phyloP scores from a whole-genome alignment of 306 rosid genomes.

The Lathyrus aphaca region DNA sequence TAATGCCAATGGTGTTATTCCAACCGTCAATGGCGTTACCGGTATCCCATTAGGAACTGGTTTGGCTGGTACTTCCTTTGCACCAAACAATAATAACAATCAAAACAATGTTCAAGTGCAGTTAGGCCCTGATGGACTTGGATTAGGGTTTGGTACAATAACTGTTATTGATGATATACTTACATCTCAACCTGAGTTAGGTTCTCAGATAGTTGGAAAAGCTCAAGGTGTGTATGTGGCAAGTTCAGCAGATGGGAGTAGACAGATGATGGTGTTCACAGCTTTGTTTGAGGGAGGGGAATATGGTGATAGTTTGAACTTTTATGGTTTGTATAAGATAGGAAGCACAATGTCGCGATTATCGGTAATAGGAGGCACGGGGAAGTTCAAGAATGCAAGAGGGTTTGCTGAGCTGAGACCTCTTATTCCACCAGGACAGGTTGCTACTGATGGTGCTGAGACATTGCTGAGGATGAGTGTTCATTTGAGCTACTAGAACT shows the following conservation, averaged over 20 bases:
- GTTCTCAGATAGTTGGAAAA: not conserved
- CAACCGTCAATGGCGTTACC: constrained; percentile 73
- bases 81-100: constrained; percentile 35
- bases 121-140: constrained; percentile 11
- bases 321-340: constrained; percentile 15
- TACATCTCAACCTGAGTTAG: not conserved
- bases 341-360: constrained; percentile 10
- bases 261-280: not conserved
- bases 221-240: not conserved
- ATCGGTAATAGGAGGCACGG: constrained; percentile 59
- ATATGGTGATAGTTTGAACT: constrained; percentile 10
- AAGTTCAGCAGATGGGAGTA: constrained; percentile 4
- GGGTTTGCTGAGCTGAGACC: constrained; percentile 67
- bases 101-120: not conserved
- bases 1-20: constrained; percentile 79
- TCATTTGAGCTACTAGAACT: not conserved
- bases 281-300: constrained; percentile 8
- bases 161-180: constrained; percentile 7
- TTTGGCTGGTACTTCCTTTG: constrained; percentile 70
- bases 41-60: constrained; percentile 86
- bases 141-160: constrained; percentile 12
- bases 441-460: constrained; percentile 15
- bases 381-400: constrained; percentile 64
- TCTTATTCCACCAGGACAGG: constrained; percentile 6
- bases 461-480: constrained; percentile 4